Percentiles rank a stretch among this genome's conserved stretches.
These are phyloP conservation scores for Diaporthe helianthi DNA, from an alignment of 2,329 filamentous ascomycete genomes.

Conservation along the genomic window DNA sequence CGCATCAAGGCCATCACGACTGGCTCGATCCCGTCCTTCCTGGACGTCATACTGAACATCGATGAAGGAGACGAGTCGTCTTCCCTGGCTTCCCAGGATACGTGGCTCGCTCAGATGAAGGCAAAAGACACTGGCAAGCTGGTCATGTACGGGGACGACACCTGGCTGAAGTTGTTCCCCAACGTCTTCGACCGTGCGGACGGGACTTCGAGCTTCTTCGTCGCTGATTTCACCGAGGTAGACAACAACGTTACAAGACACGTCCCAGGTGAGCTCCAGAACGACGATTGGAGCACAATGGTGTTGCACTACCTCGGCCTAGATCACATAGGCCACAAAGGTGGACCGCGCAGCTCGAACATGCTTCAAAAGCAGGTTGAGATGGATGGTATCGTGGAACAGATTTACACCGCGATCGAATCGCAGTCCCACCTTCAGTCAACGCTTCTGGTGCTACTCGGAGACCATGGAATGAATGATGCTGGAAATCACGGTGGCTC, in stretches of 20 bases:
- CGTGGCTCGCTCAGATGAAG: constrained; percentile 94
- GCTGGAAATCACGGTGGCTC: constrained; percentile 97
- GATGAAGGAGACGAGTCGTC: constrained; percentile 93
- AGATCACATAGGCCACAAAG: constrained; percentile 97
- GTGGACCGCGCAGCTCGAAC: constrained; percentile 84
- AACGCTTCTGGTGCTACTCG: constrained; percentile 84
- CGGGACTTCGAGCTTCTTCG: constrained; percentile 97
- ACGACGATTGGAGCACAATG: constrained; percentile 89
- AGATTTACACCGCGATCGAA: constrained; percentile 80
- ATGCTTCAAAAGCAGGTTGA: constrained; percentile 94
- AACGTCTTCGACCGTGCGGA: constrained; percentile 85
- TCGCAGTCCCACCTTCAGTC: constrained; percentile 73
- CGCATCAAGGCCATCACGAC: constrained; percentile 97
- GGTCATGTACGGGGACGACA: constrained; percentile 97
- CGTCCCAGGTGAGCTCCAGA: constrained; percentile 75
- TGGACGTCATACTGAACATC: constrained; percentile 96
- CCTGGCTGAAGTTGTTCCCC: constrained; percentile 97
- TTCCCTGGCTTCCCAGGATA: constrained; percentile 86
- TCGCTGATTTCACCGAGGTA: constrained; percentile 97
- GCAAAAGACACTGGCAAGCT: constrained; percentile 75
- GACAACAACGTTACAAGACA: constrained; percentile 97
- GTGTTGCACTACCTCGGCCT: constrained; percentile 94
- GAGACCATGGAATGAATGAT: constrained; percentile 99
- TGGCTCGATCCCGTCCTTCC: constrained; percentile 96
- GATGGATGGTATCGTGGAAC: constrained; percentile 84